Conservation (phyloP, 441 rosid genomes). For the Populus hybrid region DNA sequence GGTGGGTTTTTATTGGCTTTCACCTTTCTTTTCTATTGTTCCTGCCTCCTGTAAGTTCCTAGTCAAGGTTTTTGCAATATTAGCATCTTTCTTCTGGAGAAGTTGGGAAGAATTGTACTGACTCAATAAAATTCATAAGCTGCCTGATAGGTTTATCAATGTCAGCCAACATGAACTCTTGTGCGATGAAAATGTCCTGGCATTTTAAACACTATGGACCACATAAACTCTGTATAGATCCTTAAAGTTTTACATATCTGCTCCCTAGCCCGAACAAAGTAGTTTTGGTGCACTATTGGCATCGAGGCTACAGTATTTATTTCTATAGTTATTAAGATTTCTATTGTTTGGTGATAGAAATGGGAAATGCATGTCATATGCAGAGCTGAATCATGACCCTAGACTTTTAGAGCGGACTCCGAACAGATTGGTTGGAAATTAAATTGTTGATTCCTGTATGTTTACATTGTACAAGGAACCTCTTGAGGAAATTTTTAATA, state of each 20-base stretch:
- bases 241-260: background rate
- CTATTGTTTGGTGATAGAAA: background rate
- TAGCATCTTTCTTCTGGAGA: background rate
- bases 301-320: background rate
- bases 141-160: background rate
- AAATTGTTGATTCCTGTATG: background rate
- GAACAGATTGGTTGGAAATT: background rate
- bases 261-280: background rate
- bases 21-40: background rate
- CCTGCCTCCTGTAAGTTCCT: background rate
- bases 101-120: background rate
- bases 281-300: background rate
- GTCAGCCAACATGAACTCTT: background rate
- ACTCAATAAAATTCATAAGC: background rate
- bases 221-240: background rate
- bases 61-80: background rate
- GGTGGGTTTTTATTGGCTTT: slow-evolving; percentile 36
- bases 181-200: background rate
- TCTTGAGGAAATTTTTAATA: too few species aligned
- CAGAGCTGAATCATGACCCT: background rate
- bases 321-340: background rate
- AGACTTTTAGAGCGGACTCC: background rate
- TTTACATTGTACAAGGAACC: too few species aligned
- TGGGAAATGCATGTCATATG: background rate
- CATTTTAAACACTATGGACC: background rate